Evolutionary conservation across 768 basidiomycete species (phyloP), one percentile per base, ranked within the genome.

Genomic region (Cubamyces lactineus): DNA sequence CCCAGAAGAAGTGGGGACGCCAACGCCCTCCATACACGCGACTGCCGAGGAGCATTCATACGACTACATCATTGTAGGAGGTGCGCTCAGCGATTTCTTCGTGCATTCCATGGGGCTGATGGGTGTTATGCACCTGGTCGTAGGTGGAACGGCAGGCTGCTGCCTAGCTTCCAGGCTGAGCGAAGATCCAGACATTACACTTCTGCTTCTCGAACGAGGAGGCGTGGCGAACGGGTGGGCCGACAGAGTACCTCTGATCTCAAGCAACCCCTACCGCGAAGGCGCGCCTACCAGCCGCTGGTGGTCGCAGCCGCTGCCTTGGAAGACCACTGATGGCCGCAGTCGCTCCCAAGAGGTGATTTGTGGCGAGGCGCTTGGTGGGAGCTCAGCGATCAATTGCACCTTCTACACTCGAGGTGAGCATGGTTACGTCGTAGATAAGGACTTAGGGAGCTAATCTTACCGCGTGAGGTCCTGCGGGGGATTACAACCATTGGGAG

Each of bases 201-300:
- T 87, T 19, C 75, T 87, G 8, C 68, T 87, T 1, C 67, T 87
- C 2, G 86, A 87, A 67, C 78, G 84, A 19, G 86, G 86, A 1
- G 76, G 40, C n/a, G 17, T 62, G 9, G 54, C 54, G 3, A 26
- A 62, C 39, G 38, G 49, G 0, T 62, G 61, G 59, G 43, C 59
- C 0, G 64, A 71, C 41, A 62, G 66, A 15, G 66, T 71, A 11
- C 76, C 76, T 0, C 53, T 77, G 6, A 61, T 73, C 6, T 77
- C 75, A 0, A 53, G 59, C 13, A 61, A 76, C 51, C 64, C 66
- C 43, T 53, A 42, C 42, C 65, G 67, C 11, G 64, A 67, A n/a
- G 65, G 67, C 11, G 61, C 66, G 15, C 47, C 47, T 1, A 40
- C 53, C 3, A 53, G 45, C 7, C 34, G 56, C 11, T 63, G 62